Evolutionary conservation across 306 rosid genomes (phyloP), one percentile per base, ranked within the genome.

Genomic region (Sophora flavescens): DNA sequence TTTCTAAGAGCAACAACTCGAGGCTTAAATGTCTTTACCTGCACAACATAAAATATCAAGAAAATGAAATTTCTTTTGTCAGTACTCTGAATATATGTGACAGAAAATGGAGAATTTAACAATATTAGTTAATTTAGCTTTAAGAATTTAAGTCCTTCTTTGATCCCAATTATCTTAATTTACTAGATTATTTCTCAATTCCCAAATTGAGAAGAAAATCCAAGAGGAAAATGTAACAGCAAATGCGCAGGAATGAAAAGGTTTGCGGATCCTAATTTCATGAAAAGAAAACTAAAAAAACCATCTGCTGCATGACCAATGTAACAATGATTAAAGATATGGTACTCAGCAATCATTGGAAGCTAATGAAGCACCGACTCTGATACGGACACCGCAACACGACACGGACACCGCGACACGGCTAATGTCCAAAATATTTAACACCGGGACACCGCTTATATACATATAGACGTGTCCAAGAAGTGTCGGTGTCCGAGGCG

Each of bases 21-120:
- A 63, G 98, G 98, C 79, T 83, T 93, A 76, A 93, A 93, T 83
- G 90, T 87, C 70, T 79, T 93, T 82, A 91, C 83, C 97, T 93
- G 87, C 61, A 38, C 47, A 78, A 35, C 17, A 70, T 42, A 70
- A 61, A 14, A 68, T 30, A 11, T 39, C 16, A 6, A 16, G 28
- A 35, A 68, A 68, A 35, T 63, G 48, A 32, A n/a, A 66, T 63
- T 39, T 61, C 35, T 60, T 42, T 48, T 35, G 16, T 63, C 2
- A 61, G 17, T 11, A 38, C 26, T 51, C 6, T 45, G 26, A 22
- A 47, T 33, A 22, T 18, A 56, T 18, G 38, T 16, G 65, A 71
- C 1, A 59, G 7, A 59, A 30, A 30, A 59, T 33, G 35, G 38
- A 4, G n/a, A 4, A 44, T 26, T 68, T 4, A 14, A 28, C 7